phyloP scores from a whole-genome alignment of 2,329 filamentous ascomycete genomes.

The Scytalidium lignicola region DNA sequence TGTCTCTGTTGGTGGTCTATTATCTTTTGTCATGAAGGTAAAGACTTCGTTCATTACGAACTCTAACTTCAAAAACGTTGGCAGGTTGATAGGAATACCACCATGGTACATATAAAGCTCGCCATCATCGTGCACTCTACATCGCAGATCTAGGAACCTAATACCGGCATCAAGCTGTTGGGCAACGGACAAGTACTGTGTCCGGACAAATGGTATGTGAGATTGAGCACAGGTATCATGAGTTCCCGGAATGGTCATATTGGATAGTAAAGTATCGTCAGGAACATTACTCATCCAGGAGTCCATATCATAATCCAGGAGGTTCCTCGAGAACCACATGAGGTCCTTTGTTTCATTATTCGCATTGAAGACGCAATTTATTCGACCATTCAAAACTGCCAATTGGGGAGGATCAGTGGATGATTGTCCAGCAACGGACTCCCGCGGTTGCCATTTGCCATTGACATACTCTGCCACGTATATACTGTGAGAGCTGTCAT shows the following conservation, averaged over 20 bases:
- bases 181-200: conserved; percentile 57
- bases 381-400: conserved; percentile 24
- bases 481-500: conserved; percentile 15
- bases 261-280: conserved; percentile 53
- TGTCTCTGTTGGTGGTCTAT: conserved; percentile 55
- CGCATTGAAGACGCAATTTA: conserved; percentile 30
- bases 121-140: conserved; percentile 49
- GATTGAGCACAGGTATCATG: conserved; percentile 57
- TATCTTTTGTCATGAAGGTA: conserved; percentile 46
- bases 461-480: conserved; percentile 18
- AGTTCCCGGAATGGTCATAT: conserved; percentile 66
- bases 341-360: conserved; percentile 26
- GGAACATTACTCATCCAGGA: conserved; percentile 60
- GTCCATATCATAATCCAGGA: conserved; percentile 32
- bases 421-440: conserved; percentile 14
- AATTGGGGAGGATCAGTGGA: conserved; percentile 18
- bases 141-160: conserved; percentile 67
- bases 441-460: conserved; percentile 17
- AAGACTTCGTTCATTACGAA: conserved; percentile 54
- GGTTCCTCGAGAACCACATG: conserved; percentile 31
- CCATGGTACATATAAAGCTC: conserved; percentile 64
- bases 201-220: conserved; percentile 64
- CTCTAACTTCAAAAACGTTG: conserved; percentile 55
- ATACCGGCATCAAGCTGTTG: conserved; percentile 67
- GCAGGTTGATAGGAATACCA: conserved; percentile 64